A percentile compares a stretch with the other conserved stretches of the same genome.
Conservation (phyloP, 495 filamentous ascomycete genomes). For the Aspergillus mulundensis region DNA sequence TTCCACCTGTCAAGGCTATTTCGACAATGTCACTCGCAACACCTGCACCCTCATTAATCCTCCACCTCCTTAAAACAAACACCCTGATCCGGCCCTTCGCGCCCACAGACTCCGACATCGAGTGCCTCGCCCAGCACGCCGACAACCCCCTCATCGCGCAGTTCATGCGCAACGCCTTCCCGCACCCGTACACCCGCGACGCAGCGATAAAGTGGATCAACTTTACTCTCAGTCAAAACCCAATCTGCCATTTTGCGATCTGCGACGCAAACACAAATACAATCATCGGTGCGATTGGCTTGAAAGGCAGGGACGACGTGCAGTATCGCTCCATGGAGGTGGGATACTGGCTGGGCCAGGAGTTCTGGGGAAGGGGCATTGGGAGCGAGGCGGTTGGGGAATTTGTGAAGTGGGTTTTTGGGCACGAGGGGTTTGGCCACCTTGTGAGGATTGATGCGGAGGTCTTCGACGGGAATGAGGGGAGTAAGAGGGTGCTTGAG, state of each 20-base stretch:
- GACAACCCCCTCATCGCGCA: constrained; percentile 9
- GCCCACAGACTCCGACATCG: not conserved
- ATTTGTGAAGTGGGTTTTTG: constrained; percentile 1
- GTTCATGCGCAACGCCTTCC: constrained; percentile 11
- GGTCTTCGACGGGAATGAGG: constrained; percentile 8
- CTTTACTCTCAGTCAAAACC: not conserved
- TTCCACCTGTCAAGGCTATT: too few species aligned
- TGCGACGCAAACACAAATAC: not conserved
- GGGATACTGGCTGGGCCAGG: constrained; percentile 12
- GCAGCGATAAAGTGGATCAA: not conserved
- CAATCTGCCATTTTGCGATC: constrained; percentile 1
- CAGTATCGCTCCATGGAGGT: constrained; percentile 7
- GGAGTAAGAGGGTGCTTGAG: constrained; percentile 7
- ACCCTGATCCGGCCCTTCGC: constrained; percentile 2
- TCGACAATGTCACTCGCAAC: not conserved
- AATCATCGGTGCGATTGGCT: constrained; percentile 3
- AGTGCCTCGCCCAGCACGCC: not conserved
- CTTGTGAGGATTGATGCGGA: constrained; percentile 8
- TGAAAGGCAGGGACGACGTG: not conserved
- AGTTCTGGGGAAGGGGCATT: constrained; percentile 10
- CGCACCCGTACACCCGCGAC: not conserved
- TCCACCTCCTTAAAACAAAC: not conserved
- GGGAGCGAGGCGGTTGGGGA: constrained; percentile 3
- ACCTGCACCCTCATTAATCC: not conserved
- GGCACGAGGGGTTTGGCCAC: not conserved